Percentiles rank a stretch among this genome's conserved stretches.
These are phyloP conservation scores for Citrus reticulata DNA, from an alignment of 345 rosid species.

Conservation along the genomic window DNA sequence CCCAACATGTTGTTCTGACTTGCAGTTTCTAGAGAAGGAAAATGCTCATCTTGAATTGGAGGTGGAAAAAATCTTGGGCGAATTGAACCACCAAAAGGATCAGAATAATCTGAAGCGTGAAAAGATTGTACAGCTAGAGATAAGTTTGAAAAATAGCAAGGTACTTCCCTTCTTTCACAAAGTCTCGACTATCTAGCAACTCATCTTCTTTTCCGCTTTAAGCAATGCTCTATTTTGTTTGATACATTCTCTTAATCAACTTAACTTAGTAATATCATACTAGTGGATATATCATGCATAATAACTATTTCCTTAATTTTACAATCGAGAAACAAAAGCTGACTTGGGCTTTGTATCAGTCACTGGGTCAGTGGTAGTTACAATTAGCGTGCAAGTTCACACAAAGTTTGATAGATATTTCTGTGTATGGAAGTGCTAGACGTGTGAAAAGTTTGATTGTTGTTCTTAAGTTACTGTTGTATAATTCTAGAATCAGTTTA, in stretches of 20 bases:
- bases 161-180: constrained; percentile 27
- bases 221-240: neutral
- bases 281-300: neutral
- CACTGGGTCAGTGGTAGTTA: neutral
- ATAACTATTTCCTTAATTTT: neutral
- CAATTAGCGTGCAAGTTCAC: neutral
- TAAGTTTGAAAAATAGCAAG: constrained; percentile 47
- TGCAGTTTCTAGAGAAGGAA: constrained; percentile 76
- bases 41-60: constrained; percentile 47
- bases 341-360: neutral
- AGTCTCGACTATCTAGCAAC: neutral
- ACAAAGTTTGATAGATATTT: neutral
- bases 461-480: neutral
- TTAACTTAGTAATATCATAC: neutral
- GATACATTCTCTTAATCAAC: neutral
- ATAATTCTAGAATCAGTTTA: neutral
- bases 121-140: constrained; percentile 49
- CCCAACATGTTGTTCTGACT: constrained; percentile 8
- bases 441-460: neutral
- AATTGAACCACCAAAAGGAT: constrained; percentile 56
- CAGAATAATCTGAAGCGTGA: constrained; percentile 45
- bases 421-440: neutral
- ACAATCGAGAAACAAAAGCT: neutral
- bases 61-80: constrained; percentile 45
- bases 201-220: neutral